Evolutionary conservation across 1,284 basidiomycete species (phyloP).

Genomic region (Trametes pubescens): DNA sequence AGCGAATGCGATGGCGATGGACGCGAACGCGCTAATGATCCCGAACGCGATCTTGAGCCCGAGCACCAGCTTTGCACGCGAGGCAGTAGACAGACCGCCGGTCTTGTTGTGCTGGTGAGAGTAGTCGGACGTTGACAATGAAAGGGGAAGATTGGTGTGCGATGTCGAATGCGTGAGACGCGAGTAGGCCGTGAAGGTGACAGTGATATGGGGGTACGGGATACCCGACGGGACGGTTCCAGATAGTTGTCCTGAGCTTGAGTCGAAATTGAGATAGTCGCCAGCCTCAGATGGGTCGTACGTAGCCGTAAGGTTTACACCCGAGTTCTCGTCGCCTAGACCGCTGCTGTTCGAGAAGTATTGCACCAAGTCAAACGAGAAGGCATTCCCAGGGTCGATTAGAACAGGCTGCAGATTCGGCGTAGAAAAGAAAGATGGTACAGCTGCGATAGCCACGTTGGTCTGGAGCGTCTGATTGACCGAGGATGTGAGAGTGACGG

Average conservation of each 20-base stretch:
- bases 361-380: slow-evolving; percentile 58
- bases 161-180: slow-evolving; percentile 74
- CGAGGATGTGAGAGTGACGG: slow-evolving; percentile 65
- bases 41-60: slow-evolving; percentile 71
- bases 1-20: slow-evolving; percentile 63
- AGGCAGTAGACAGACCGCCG: slow-evolving; percentile 47
- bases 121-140: slow-evolving; percentile 51
- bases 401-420: slow-evolving; percentile 63
- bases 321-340: slow-evolving; percentile 42
- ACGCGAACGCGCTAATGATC: slow-evolving; percentile 63
- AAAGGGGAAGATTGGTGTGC: slow-evolving; percentile 64
- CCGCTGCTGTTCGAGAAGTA: slow-evolving; percentile 61
- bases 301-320: slow-evolving; percentile 59
- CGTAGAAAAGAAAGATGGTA: slow-evolving; percentile 74
- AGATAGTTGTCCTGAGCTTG: slow-evolving; percentile 51
- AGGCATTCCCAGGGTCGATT: slow-evolving; percentile 51
- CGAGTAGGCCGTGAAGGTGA: slow-evolving; percentile 73
- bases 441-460: slow-evolving; percentile 67
- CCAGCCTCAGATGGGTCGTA: slow-evolving; percentile 57
- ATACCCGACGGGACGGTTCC: slow-evolving; percentile 61
- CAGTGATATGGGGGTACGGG: slow-evolving; percentile 49
- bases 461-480: slow-evolving; percentile 74
- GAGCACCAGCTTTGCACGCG: slow-evolving; percentile 59
- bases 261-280: slow-evolving; percentile 59
- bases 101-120: slow-evolving; percentile 40